phyloP scores from a whole-genome alignment of 257 asterid species.

The Solanum chmielewskii region DNA sequence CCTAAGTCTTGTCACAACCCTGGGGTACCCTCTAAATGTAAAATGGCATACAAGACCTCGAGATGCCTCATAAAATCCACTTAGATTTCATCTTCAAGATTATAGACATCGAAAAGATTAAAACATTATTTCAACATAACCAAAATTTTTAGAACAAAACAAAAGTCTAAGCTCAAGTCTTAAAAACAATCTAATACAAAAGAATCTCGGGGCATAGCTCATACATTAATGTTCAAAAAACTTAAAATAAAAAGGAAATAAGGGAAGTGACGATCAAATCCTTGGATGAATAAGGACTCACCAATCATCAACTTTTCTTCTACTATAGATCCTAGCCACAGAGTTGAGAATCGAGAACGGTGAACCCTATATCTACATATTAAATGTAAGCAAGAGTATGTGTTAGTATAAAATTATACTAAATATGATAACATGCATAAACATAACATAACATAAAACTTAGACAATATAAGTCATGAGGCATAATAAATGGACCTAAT shows the following conservation, averaged over 20 bases:
- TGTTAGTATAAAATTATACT: neutral
- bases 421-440: neutral
- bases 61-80: neutral
- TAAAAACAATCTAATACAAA: neutral
- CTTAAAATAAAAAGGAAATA: neutral
- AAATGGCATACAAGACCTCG: neutral
- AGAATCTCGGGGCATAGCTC: neutral
- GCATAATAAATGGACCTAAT: neutral
- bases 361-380: neutral
- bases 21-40: neutral
- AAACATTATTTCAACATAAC: neutral
- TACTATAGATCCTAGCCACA: neutral
- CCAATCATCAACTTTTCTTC: neutral
- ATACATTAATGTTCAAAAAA: neutral
- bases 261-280: neutral
- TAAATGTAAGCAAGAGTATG: neutral
- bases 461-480: neutral
- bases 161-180: too few relatives aligned
- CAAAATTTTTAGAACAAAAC: too few relatives aligned
- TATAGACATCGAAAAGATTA: too few relatives aligned
- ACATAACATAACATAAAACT: neutral
- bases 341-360: neutral
- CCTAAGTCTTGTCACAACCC: neutral
- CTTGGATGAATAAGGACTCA: neutral
- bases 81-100: neutral